Percentiles rank a stretch among this genome's conserved stretches.
Evolutionary conservation across 1,284 basidiomycete genomes (phyloP).

Genomic region (Ganoderma sp.): DNA sequence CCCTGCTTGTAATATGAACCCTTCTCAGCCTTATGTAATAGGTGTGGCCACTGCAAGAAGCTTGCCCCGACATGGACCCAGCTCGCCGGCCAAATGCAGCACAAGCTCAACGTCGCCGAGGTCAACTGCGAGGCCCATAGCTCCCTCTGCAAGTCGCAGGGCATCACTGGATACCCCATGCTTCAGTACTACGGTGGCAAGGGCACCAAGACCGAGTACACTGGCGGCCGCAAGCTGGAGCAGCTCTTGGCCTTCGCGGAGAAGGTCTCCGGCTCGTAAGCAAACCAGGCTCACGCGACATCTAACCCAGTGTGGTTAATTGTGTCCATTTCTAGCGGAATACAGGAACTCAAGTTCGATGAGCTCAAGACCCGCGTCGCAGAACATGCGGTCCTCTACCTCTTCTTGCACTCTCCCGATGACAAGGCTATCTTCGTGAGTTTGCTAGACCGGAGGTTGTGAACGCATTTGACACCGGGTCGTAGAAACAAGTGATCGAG

Average conservation of each 20-base stretch:
- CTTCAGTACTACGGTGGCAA: conserved; percentile 65
- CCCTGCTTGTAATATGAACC: too few relatives aligned
- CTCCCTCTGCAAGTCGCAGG: conserved; percentile 67
- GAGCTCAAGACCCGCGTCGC: conserved; percentile 57
- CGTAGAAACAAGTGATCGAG: conserved; percentile 53
- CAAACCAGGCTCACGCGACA: background rate
- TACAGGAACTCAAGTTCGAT: conserved; percentile 55
- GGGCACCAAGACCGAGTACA: conserved; percentile 68
- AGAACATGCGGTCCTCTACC: conserved; percentile 71
- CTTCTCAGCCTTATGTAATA: conserved; percentile 26
- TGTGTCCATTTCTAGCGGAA: conserved; percentile 42
- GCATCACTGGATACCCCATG: conserved; percentile 81
- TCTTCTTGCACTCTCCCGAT: conserved; percentile 67
- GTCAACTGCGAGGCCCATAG: conserved; percentile 85
- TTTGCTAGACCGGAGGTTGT: conserved; percentile 18
- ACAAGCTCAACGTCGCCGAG: conserved; percentile 77
- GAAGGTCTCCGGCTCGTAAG: conserved; percentile 52
- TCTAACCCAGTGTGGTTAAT: conserved; percentile 12
- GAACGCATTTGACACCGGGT: conserved; percentile 1
- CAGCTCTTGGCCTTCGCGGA: conserved; percentile 74
- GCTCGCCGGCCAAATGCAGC: conserved; percentile 71
- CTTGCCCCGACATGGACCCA: conserved; percentile 81
- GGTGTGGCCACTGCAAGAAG: conserved; percentile 93
- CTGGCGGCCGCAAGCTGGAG: conserved; percentile 68
- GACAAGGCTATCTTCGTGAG: conserved; percentile 53